Base-by-base conservation (phyloP, 108 stramenopile species). In the Cylindrotheca fusiformis region DNA sequence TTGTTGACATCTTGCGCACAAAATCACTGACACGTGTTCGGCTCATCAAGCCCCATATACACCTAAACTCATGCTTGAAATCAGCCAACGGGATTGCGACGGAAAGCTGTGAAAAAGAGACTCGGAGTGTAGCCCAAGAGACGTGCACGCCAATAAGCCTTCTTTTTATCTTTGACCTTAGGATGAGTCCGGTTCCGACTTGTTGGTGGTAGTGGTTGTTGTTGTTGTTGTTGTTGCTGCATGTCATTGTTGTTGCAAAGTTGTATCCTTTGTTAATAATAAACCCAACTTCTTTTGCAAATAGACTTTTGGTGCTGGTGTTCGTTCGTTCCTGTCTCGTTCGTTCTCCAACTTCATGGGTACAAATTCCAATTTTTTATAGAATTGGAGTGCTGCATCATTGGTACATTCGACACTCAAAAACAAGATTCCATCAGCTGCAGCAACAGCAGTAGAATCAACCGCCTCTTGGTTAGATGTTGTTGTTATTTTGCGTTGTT, bases 391-490 rank as follows among this genome's bases (percentile, higher is more conserved):
- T 26, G 57, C 57, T 2, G 32, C 33, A 4, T 32, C 32, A 58
- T 58, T 58, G 32, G 32, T 33, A n/a, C 32, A 32, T 21, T 58
- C 57, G 10, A 58, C 57, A 2, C n/a, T 3, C n/a, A 58, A 22
- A 36, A 36, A 58, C 57, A 58, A 41, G 36, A 41, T 41, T 10
- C 6, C 14, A 10, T 41, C 36, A 41, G 36, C 36, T 10, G 36
- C 36, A 41, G 14, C 14, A 6, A 17, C 32, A n/a, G 20, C 32
- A 36, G 10, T 27, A 32, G 32, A 21, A 36, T 23, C 10, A 27
- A 14, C 10, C 23, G 12, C 5, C 27, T 4, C 5, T 14, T 27
- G 24, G 4, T 4, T 19, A 23, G 10, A 12, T 28, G 10, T 14
- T 55, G 21, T n/a, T 14, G 5, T 5, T n/a, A 6, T 21, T 19